Evolutionary conservation across 176 grass and related monocot genomes (phyloP).

Genomic region (Bolboschoenus planiculmis): DNA sequence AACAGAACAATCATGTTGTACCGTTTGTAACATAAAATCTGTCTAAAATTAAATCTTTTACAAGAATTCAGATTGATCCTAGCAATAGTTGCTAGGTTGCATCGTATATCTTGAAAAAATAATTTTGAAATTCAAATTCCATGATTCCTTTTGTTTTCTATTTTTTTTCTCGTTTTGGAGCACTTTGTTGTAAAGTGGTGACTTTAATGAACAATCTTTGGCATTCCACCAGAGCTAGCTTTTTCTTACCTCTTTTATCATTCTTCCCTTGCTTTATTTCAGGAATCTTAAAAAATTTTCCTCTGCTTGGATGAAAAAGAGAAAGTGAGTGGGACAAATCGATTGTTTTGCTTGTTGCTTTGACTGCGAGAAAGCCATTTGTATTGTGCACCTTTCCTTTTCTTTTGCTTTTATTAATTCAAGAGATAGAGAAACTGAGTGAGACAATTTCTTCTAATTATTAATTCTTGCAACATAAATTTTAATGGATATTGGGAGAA

Average conservation of each 20-base stretch:
- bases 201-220: conserved; percentile 22
- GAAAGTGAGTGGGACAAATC: conserved; percentile 17
- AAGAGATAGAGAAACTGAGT: neutral
- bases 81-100: neutral
- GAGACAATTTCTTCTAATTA: neutral
- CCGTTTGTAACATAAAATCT: neutral
- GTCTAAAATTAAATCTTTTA: neutral
- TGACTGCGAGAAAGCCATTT: neutral
- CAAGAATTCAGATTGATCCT: neutral
- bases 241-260: conserved; percentile 22
- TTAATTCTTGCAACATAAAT: neutral
- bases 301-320: neutral
- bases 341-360: conserved; percentile 2
- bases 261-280: conserved; percentile 16
- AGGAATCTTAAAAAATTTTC: conserved; percentile 12
- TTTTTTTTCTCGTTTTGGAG: neutral
- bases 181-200: conserved; percentile 13
- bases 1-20: neutral
- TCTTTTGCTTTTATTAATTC: neutral
- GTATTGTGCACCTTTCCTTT: neutral
- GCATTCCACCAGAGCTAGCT: neutral
- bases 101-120: neutral
- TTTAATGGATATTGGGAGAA: neutral
- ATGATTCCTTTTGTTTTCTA: neutral
- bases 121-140: neutral